Percentiles rank a stretch among this genome's conserved stretches.
Conservation (phyloP, 1,139 yeast genomes). For the Yarrowia galli region DNA sequence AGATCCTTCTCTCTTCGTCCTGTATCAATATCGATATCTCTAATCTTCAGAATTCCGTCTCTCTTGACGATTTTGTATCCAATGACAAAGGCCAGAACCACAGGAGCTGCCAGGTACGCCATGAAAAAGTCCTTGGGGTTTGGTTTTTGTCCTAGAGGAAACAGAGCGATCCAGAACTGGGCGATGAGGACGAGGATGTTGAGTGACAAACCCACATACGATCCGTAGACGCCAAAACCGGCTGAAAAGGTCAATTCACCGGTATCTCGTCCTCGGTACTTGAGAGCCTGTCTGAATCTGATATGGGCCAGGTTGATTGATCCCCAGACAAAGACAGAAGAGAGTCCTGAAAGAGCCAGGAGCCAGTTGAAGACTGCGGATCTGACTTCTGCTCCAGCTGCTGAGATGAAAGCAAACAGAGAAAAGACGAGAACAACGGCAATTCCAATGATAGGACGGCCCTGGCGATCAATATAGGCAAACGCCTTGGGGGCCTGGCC, state of each 20-base stretch:
- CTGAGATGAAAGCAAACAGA: constrained; percentile 68
- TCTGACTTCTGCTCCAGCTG: constrained; percentile 69
- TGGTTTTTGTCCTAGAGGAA: constrained; percentile 62
- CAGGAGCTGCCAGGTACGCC: constrained; percentile 62
- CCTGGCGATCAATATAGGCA: constrained; percentile 75
- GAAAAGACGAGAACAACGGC: constrained; percentile 65
- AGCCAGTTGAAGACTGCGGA: constrained; percentile 79
- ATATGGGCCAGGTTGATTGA: constrained; percentile 80
- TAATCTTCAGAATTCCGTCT: constrained; percentile 54
- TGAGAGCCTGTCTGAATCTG: constrained; percentile 79
- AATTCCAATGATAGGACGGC: constrained; percentile 77
- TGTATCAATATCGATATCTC: constrained; percentile 63
- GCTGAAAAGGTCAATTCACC: constrained; percentile 75
- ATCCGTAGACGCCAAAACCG: constrained; percentile 73
- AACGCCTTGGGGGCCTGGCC: constrained; percentile 79
- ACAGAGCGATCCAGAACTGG: constrained; percentile 82
- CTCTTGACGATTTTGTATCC: constrained; percentile 60
- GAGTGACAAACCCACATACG: constrained; percentile 68
- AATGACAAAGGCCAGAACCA: constrained; percentile 58
- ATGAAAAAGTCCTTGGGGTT: constrained; percentile 60
- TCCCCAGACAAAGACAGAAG: constrained; percentile 85
- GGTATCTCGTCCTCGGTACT: constrained; percentile 67
- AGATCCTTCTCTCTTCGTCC: constrained; percentile 65
- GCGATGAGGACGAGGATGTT: constrained; percentile 73
- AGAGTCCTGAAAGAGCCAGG: constrained; percentile 81